Conservation (phyloP, 2,329 filamentous ascomycete genomes). For the Knufia petricola region DNA sequence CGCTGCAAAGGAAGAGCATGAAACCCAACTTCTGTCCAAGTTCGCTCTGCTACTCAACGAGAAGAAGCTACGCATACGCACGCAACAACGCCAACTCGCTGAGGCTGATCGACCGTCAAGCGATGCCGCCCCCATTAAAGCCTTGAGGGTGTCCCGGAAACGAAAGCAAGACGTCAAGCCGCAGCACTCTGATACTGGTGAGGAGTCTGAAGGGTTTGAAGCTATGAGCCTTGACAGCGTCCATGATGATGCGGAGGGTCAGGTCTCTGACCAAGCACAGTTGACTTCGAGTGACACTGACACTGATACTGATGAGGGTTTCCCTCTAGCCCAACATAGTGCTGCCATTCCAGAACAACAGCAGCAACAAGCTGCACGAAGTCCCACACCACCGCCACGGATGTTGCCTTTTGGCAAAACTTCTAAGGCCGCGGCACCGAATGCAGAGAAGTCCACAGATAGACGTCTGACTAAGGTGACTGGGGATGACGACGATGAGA, state of each 20-base stretch:
- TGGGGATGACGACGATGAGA: conserved; percentile 19
- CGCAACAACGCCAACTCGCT: conserved; percentile 42
- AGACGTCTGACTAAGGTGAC: not conserved
- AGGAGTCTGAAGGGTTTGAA: conserved; percentile 20
- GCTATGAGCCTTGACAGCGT: conserved; percentile 13
- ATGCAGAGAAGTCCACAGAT: not conserved
- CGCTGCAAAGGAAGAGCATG: conserved; percentile 46
- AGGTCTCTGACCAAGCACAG: conserved; percentile 9
- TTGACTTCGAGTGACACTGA: conserved; percentile 11
- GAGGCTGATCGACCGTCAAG: conserved; percentile 25
- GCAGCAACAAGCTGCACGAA: not conserved
- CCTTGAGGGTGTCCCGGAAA: conserved; percentile 14
- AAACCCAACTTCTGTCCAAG: conserved; percentile 48
- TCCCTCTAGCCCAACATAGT: not conserved
- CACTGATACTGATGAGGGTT: conserved; percentile 12
- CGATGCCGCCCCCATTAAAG: conserved; percentile 20
- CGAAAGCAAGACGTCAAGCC: conserved; percentile 10
- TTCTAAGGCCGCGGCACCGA: not conserved
- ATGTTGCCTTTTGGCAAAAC: conserved; percentile 15
- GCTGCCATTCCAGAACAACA: not conserved
- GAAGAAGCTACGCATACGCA: conserved; percentile 56
- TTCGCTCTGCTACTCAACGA: conserved; percentile 51
- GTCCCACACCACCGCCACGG: conserved; percentile 13
- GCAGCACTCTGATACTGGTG: conserved; percentile 15
- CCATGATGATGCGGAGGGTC: conserved; percentile 8